A percentile compares a stretch with the other conserved stretches of the same genome.
These are phyloP conservation scores for Penicillium olsonii DNA, from an alignment of 2,329 filamentous ascomycete genomes.

Conservation along the genomic window DNA sequence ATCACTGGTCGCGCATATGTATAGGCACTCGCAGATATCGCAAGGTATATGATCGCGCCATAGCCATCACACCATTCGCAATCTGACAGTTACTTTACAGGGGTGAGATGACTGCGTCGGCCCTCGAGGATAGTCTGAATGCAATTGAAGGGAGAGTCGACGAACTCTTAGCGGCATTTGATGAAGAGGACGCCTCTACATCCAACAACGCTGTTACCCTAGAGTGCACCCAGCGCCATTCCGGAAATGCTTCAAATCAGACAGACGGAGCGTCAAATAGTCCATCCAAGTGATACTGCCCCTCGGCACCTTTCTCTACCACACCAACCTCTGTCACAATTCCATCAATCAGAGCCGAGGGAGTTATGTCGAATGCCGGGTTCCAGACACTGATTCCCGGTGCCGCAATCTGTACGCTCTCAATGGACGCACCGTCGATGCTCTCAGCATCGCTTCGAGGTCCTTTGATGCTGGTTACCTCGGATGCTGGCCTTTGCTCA, in stretches of 20 bases:
- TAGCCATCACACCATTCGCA: too few relatives aligned
- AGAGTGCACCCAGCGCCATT: not conserved
- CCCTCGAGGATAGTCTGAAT: constrained; percentile 21
- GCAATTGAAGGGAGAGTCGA: constrained; percentile 27
- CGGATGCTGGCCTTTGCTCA: constrained; percentile 77
- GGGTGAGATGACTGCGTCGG: constrained; percentile 24
- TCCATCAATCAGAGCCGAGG: constrained; percentile 82
- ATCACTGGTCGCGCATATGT: too few relatives aligned
- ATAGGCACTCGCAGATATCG: constrained; percentile 22
- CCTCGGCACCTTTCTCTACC: constrained; percentile 72
- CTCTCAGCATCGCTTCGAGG: constrained; percentile 63
- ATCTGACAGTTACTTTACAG: constrained; percentile 10
- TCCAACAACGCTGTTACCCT: not conserved
- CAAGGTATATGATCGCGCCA: constrained; percentile 14
- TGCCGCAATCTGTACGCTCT: constrained; percentile 76
- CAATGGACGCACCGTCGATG: constrained; percentile 50
- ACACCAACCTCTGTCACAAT: constrained; percentile 92
- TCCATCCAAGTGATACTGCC: constrained; percentile 62
- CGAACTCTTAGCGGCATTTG: constrained; percentile 29
- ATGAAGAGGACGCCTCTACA: constrained; percentile 8
- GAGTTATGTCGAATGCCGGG: constrained; percentile 94
- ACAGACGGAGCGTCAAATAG: constrained; percentile 26
- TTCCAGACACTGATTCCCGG: constrained; percentile 87
- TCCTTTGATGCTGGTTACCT: constrained; percentile 83
- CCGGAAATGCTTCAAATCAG: constrained; percentile 4